phyloP scores from a whole-genome alignment of 2,329 filamentous ascomycete genomes.

The Chrysosporium keratinophilum region DNA sequence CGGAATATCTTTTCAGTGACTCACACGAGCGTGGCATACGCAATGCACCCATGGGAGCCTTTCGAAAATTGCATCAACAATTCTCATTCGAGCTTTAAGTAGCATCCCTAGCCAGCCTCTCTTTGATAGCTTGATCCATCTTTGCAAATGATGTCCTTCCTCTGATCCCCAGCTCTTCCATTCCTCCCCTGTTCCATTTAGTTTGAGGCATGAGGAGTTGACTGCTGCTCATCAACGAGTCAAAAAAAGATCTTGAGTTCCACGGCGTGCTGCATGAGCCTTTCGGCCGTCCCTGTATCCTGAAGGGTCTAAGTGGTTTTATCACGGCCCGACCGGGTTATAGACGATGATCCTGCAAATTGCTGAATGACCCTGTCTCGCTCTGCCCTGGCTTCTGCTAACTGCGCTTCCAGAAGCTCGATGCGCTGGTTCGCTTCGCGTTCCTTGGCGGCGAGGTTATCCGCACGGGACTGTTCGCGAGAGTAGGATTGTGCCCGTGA shows the following conservation, averaged over 20 bases:
- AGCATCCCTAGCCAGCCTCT: neutral
- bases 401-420: neutral
- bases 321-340: neutral
- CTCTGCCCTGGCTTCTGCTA: neutral
- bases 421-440: neutral
- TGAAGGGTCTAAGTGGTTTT: neutral
- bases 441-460: neutral
- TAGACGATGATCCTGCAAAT: neutral
- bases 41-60: no score
- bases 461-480: neutral
- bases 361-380: neutral
- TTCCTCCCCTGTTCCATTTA: no score
- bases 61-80: no score
- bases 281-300: neutral
- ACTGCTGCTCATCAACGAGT: neutral
- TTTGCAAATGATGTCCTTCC: neutral
- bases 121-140: neutral
- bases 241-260: neutral
- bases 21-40: no score
- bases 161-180: neutral
- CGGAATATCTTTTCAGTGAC: no score
- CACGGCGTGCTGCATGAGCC: neutral
- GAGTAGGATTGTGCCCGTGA: neutral
- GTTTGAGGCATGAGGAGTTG: neutral
- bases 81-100: neutral